Percentiles rank a stretch among this genome's conserved stretches.
These are phyloP conservation scores for Botryotinia calthae DNA, from an alignment of 2,329 filamentous ascomycete species.

Conservation along the genomic window DNA sequence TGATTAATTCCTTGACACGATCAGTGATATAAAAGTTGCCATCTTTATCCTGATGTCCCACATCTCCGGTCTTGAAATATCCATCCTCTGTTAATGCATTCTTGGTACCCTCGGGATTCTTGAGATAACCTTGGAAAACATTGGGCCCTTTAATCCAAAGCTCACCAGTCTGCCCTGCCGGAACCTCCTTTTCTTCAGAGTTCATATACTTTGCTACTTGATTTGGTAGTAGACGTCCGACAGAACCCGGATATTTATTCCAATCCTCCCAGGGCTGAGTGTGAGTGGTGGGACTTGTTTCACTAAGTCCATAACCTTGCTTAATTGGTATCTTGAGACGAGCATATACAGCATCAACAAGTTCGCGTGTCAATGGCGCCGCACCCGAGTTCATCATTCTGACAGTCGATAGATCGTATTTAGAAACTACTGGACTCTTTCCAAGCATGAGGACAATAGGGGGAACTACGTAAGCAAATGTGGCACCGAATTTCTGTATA, in stretches of 20 bases:
- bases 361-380: constrained; percentile 76
- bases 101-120: constrained; percentile 65
- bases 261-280: constrained; percentile 74
- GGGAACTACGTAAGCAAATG: constrained; percentile 78
- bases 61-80: constrained; percentile 78
- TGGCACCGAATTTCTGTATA: constrained; percentile 71
- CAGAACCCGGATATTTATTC: constrained; percentile 71
- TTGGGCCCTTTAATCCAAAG: constrained; percentile 64
- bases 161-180: constrained; percentile 62
- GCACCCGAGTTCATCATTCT: constrained; percentile 86
- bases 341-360: constrained; percentile 72
- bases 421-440: constrained; percentile 73
- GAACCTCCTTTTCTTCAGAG: constrained; percentile 58
- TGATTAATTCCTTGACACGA: constrained; percentile 68
- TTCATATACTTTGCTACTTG: constrained; percentile 80
- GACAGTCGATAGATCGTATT: constrained; percentile 76
- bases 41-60: constrained; percentile 71
- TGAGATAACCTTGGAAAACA: constrained; percentile 55
- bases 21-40: constrained; percentile 89
- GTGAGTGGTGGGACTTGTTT: constrained; percentile 79
- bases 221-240: constrained; percentile 75
- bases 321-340: constrained; percentile 78
- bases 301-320: constrained; percentile 88
- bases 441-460: constrained; percentile 78
- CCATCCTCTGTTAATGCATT: constrained; percentile 71